Evolutionary conservation across 1,139 yeast genomes (phyloP).

Genomic region (Candida tetrigidarum): DNA sequence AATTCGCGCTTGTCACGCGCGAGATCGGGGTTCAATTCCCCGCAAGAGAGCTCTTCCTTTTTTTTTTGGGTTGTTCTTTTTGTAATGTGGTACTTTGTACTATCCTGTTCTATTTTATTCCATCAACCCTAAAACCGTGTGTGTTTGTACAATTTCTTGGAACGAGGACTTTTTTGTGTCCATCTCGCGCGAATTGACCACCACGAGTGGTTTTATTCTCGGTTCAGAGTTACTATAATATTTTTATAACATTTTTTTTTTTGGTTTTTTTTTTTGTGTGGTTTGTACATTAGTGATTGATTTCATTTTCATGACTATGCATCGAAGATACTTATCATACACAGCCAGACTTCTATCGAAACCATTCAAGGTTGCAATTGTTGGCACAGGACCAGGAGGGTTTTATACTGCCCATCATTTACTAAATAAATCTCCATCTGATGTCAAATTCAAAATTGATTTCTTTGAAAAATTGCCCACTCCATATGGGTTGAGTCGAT

Average conservation of each 20-base stretch:
- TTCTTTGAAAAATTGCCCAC: constrained; percentile 84
- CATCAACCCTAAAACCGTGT: no score
- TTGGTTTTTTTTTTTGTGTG: background rate
- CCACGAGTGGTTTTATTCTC: background rate
- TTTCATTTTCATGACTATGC: constrained; percentile 1
- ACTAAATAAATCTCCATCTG: constrained; percentile 48
- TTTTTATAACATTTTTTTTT: background rate
- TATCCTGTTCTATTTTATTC: background rate
- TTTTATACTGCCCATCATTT: constrained; percentile 86
- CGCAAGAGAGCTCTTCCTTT: constrained; percentile 7
- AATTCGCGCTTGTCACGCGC: constrained; percentile 10
- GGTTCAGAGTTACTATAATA: background rate
- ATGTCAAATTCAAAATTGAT: constrained; percentile 47
- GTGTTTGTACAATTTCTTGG: no score
- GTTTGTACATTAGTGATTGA: no score
- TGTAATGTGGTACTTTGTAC: background rate
- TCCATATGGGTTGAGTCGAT: constrained; percentile 89
- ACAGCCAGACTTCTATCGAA: constrained; percentile 13
- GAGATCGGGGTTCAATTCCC: constrained; percentile 10
- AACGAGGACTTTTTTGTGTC: background rate
- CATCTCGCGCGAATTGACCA: background rate
- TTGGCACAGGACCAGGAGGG: constrained; percentile 98
- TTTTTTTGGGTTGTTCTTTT: no score
- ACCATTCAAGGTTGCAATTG: constrained; percentile 59
- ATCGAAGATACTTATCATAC: constrained; percentile 13